Evolutionary conservation across 2,329 filamentous ascomycete genomes (phyloP).

Genomic region (Colletotrichum sp.): DNA sequence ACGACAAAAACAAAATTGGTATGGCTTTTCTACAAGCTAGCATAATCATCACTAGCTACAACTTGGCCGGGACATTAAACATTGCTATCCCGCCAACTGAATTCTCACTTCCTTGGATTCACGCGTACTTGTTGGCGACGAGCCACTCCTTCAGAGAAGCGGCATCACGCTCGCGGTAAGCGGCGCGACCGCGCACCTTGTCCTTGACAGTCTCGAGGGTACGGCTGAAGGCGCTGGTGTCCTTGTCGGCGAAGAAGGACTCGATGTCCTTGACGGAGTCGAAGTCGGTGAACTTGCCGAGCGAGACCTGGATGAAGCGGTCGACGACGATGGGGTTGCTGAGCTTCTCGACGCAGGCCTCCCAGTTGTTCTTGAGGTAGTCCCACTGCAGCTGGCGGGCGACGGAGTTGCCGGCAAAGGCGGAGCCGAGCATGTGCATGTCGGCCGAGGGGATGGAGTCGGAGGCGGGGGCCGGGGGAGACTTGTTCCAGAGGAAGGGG

Average conservation of each 20-base stretch:
- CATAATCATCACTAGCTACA: background rate
- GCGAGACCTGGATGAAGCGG: conserved; percentile 79
- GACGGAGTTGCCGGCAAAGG: conserved; percentile 74
- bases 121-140: conserved; percentile 47
- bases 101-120: background rate
- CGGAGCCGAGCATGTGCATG: conserved; percentile 80
- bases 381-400: conserved; percentile 82
- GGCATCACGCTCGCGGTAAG: conserved; percentile 81
- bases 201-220: conserved; percentile 86
- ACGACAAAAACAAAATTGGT: background rate
- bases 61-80: background rate
- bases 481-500: conserved; percentile 78
- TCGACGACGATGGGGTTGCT: conserved; percentile 88
- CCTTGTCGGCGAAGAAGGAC: conserved; percentile 84
- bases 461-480: conserved; percentile 51
- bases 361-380: conserved; percentile 86
- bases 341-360: conserved; percentile 72
- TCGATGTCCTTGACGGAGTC: conserved; percentile 77
- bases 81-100: background rate
- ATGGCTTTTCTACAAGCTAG: background rate
- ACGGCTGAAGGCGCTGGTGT: conserved; percentile 85
- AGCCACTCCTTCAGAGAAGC: conserved; percentile 81
- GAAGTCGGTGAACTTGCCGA: conserved; percentile 79
- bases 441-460: conserved; percentile 83
- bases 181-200: conserved; percentile 81